Conservation (phyloP, 1,284 basidiomycete genomes). For the Exobasidium cylindrosporum region DNA sequence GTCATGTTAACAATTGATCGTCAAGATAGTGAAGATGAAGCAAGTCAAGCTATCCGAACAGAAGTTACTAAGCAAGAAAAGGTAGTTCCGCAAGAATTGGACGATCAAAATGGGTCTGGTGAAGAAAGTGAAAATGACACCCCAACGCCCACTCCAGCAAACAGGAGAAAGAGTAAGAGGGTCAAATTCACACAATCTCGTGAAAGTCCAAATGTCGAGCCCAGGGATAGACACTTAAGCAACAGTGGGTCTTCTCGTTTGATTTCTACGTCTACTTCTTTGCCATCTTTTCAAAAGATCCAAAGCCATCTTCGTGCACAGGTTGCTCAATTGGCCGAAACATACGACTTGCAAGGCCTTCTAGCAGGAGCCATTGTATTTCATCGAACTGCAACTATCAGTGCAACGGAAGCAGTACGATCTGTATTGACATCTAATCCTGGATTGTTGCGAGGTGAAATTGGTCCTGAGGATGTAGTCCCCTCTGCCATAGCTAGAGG, state of each 20-base stretch:
- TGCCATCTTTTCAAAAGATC: conserved; percentile 12
- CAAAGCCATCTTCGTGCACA: conserved; percentile 28
- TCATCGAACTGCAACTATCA: conserved; percentile 54
- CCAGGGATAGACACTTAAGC: background rate
- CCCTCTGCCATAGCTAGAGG: background rate
- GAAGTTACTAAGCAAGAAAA: background rate
- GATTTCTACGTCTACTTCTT: background rate
- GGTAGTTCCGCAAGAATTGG: background rate
- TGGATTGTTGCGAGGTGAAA: conserved; percentile 46
- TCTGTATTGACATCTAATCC: conserved; percentile 46
- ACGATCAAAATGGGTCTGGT: conserved; percentile 20
- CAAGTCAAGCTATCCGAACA: conserved; percentile 11
- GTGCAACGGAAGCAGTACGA: conserved; percentile 45
- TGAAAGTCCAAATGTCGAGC: background rate
- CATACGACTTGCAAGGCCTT: conserved; percentile 52
- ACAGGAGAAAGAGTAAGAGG: background rate
- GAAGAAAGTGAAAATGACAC: conserved; percentile 32
- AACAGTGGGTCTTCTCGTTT: background rate
- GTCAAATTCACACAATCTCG: background rate
- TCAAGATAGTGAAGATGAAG: conserved; percentile 5
- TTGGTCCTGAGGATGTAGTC: conserved; percentile 21
- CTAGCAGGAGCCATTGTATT: conserved; percentile 51
- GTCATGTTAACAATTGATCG: conserved; percentile 1
- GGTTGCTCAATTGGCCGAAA: conserved; percentile 37
- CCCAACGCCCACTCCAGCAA: conserved; percentile 13